phyloP scores from a whole-genome alignment of 768 basidiomycete species.

The Mycena floridula region DNA sequence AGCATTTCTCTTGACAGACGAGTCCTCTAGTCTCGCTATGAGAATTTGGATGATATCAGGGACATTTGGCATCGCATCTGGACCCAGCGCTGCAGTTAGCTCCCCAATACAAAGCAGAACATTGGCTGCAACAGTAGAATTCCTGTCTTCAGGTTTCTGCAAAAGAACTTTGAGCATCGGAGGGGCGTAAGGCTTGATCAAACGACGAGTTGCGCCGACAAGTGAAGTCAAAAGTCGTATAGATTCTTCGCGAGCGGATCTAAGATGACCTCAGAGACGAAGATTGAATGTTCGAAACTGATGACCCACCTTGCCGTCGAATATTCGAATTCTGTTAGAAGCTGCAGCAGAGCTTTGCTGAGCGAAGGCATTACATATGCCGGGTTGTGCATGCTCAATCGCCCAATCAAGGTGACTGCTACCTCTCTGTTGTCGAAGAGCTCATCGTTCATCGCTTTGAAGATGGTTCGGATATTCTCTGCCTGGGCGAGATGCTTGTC shows the following conservation, averaged over 20 bases:
- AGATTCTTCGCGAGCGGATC: conserved; percentile 82
- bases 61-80: conserved; percentile 80
- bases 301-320: conserved; percentile 68
- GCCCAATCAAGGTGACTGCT: conserved; percentile 88
- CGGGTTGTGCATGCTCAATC: conserved; percentile 91
- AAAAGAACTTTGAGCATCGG: conserved; percentile 92
- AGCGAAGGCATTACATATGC: conserved; percentile 98
- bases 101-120: conserved; percentile 94
- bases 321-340: conserved; percentile 95
- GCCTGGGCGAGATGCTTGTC: conserved; percentile 97
- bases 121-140: conserved; percentile 85
- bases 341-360: conserved; percentile 90
- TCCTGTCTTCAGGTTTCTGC: conserved; percentile 80
- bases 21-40: conserved; percentile 84
- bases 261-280: too few species aligned
- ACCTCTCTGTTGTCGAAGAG: conserved; percentile 88
- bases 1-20: conserved; percentile 86
- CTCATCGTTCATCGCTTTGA: conserved; percentile 97
- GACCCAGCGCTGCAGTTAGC: conserved; percentile 87
- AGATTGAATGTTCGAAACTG: background rate
- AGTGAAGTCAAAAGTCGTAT: conserved; percentile 85
- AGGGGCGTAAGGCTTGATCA: conserved; percentile 93
- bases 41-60: conserved; percentile 87
- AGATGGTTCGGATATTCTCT: conserved; percentile 94
- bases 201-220: conserved; percentile 84